phyloP scores from a whole-genome alignment of 352 stramenopile species.

The Phytophthora ohioensis region DNA sequence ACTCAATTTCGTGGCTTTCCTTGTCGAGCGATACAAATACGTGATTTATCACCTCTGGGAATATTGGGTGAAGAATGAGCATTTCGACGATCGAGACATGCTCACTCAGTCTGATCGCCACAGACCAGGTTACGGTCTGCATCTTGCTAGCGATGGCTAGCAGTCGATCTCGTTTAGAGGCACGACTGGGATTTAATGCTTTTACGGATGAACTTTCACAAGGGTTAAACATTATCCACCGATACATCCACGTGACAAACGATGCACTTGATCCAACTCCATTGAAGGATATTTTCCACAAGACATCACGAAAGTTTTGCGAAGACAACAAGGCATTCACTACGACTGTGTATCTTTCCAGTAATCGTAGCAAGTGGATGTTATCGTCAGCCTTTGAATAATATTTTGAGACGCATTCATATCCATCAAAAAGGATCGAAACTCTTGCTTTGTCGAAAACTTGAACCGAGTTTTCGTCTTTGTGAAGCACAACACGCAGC shows the following conservation, averaged over 20 bases:
- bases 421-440: constrained; percentile 3
- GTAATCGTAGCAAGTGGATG: constrained; percentile 7
- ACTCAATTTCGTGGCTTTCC: neutral
- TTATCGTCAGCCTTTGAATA: constrained; percentile 9
- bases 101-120: constrained; percentile 9
- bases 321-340: constrained; percentile 12
- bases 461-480: neutral
- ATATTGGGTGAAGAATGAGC: constrained; percentile 18
- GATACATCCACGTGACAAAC: constrained; percentile 21
- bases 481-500: neutral
- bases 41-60: constrained; percentile 5
- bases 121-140: neutral
- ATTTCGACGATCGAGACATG: constrained; percentile 9
- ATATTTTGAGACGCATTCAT: constrained; percentile 11
- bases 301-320: neutral
- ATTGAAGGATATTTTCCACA: constrained; percentile 10
- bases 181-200: neutral
- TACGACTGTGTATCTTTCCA: constrained; percentile 13
- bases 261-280: neutral
- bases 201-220: neutral
- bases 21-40: constrained; percentile 13
- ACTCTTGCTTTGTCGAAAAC: neutral
- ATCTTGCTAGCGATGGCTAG: constrained; percentile 1
- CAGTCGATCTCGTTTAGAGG: constrained; percentile 9
- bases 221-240: constrained; percentile 26